Base-by-base conservation (phyloP, 108 stramenopile species). In the Skeletonema menzelii region DNA sequence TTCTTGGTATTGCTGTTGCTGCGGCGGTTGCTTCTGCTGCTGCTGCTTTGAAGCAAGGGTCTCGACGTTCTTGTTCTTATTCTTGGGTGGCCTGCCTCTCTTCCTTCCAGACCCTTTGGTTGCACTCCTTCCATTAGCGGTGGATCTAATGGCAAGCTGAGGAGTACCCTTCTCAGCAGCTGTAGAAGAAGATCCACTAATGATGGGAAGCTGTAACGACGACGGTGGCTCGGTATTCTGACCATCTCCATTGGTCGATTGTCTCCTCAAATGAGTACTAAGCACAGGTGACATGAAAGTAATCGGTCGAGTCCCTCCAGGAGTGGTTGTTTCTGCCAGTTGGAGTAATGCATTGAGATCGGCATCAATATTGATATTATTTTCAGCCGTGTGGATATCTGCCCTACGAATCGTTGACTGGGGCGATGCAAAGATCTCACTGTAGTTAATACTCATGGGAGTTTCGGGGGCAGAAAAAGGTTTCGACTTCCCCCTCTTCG, bases 281-380 rank as follows among this genome's bases (percentile, higher is more conserved):
- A 80, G 72, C 44, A 80, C 46, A 3, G 79, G 79, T 26, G 72
- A 73, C 72, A 80, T 46, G 13, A 80, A 74, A 5, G 71, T 59
- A 19, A 80, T 46, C 37, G 61, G 58, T 20, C 62, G 65, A 20
- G 66, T 66, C 37, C 78, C 78, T 27, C 81, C 71, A 19, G 71
- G 78, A 0, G 90, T 85, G 4, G 93, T 88, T 47, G 73, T 85
- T 37, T 85, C 84, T 12, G 91, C 91, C 26, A 95, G 84, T 57
- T 95, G 88, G 35, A 95, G 73, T 64, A 91, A 71, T 42, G 87
- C 87, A 70, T 86, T 92, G 77, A 95, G 60, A 69, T 95, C 94
- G 69, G 91, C 94, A 77, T 95, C 93, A 66, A 89, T 85, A 77
- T 84, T 88, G 15, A 92, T 46, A 73, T 87, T 87, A 12, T 90